phyloP scores from a whole-genome alignment of 306 rosid genomes.

The Senna siamea region DNA sequence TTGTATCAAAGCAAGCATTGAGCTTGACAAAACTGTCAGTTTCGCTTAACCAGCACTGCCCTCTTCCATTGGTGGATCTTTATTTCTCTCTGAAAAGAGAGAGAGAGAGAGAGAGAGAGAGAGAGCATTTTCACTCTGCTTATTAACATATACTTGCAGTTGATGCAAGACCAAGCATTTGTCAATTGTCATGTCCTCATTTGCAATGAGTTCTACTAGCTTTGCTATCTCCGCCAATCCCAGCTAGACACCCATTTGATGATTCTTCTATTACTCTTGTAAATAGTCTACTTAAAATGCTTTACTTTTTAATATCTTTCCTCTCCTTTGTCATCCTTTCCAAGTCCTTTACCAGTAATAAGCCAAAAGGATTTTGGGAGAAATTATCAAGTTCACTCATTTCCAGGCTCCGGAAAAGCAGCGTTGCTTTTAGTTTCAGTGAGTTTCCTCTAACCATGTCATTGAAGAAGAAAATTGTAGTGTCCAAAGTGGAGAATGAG shows the following conservation, averaged over 20 bases:
- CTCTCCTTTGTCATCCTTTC: slow-evolving; percentile 73
- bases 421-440: slow-evolving; percentile 38
- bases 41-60: slow-evolving; percentile 41
- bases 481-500: slow-evolving; percentile 50
- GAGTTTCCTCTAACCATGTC: slow-evolving; percentile 44
- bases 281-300: slow-evolving; percentile 46
- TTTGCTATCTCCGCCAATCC: slow-evolving; percentile 34
- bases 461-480: slow-evolving; percentile 41
- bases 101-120: no score
- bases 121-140: not conserved
- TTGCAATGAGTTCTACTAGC: slow-evolving; percentile 30
- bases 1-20: slow-evolving; percentile 8
- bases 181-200: not conserved
- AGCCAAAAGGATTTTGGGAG: slow-evolving; percentile 48
- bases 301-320: slow-evolving; percentile 71
- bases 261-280: not conserved
- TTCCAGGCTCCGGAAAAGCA: slow-evolving; percentile 50
- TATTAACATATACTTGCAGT: not conserved
- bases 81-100: not conserved
- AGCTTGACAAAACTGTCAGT: slow-evolving; percentile 18
- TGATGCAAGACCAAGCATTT: no score
- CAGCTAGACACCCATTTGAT: slow-evolving; percentile 33
- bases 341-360: slow-evolving; percentile 63
- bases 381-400: slow-evolving; percentile 44
- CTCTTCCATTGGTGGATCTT: slow-evolving; percentile 51